A percentile compares a stretch with the other conserved stretches of the same genome.
Conservation (phyloP, 257 asterid genomes). For the Gentiana dahurica region DNA sequence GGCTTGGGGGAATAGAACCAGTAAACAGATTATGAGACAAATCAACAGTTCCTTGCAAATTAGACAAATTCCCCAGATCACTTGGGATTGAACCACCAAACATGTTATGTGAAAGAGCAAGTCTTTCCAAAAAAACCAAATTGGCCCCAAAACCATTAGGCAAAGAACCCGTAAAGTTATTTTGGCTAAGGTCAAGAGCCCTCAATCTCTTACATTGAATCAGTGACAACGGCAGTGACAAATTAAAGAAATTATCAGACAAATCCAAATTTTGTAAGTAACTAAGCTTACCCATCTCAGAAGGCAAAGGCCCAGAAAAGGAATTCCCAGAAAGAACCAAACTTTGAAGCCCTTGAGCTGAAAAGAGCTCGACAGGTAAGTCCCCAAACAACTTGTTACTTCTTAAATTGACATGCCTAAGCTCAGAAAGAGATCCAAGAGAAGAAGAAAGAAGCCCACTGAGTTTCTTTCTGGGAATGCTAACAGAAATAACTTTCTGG, state of each 20-base stretch:
- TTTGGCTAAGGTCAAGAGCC: slow-evolving; percentile 42
- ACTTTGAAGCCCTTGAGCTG: slow-evolving; percentile 59
- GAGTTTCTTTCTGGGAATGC: slow-evolving; percentile 63
- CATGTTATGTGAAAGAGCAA: slow-evolving; percentile 56
- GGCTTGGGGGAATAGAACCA: slow-evolving; percentile 66
- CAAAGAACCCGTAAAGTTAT: slow-evolving; percentile 53
- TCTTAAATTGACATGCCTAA: slow-evolving; percentile 73
- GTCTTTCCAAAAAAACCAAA: slow-evolving; percentile 47
- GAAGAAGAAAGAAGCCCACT: slow-evolving; percentile 56
- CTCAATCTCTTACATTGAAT: slow-evolving; percentile 51
- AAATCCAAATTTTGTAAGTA: slow-evolving; percentile 59
- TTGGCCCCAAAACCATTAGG: slow-evolving; percentile 50
- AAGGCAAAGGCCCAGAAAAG: slow-evolving; percentile 58
- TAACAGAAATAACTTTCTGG: slow-evolving; percentile 48
- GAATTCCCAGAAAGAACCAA: slow-evolving; percentile 74
- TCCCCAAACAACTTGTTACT: slow-evolving; percentile 48
- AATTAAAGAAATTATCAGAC: slow-evolving; percentile 58
- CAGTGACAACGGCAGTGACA: slow-evolving; percentile 49
- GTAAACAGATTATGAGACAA: slow-evolving; percentile 61
- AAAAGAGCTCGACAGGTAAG: slow-evolving; percentile 42
- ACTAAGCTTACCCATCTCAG: slow-evolving; percentile 50
- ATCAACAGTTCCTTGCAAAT: slow-evolving; percentile 67
- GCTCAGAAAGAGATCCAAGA: slow-evolving; percentile 63
- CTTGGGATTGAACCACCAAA: slow-evolving; percentile 56
- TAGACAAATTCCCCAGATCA: slow-evolving; percentile 56